Evolutionary conservation across 1,139 yeast genomes (phyloP), one percentile per base, ranked within the genome.

Genomic region (Barnettozyma hawaiiensis): DNA sequence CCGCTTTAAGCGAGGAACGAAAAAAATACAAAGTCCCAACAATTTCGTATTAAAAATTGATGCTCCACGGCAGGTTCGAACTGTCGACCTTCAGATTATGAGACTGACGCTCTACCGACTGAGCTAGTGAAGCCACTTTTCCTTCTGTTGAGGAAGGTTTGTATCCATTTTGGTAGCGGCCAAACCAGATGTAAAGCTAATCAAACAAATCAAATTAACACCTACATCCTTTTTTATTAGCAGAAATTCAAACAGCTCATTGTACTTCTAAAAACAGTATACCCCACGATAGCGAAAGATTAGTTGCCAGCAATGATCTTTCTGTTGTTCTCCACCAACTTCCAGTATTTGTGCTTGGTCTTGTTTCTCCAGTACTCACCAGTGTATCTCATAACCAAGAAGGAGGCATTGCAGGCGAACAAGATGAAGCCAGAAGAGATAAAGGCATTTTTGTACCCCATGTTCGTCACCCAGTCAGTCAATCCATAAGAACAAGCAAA

Each of bases 11-110:
- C n/a, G n/a, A n/a, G n/a, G n/a, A n/a, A n/a, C n/a, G n/a, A n/a
- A n/a, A n/a, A n/a, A n/a, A n/a, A n/a, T n/a, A n/a, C n/a, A n/a
- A n/a, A n/a, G n/a, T n/a, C n/a, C n/a, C n/a, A n/a, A n/a, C n/a
- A n/a, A n/a, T n/a, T n/a, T n/a, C n/a, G n/a, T n/a, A 23, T 23
- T 23, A 24, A 11, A 12, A 24, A 24, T 24, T 9, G 23, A 22
- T 71, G 76, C 76, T 71, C 74, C 73, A 66, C 74, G 76, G 76
- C 75, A 71, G 76, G 76, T 62, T 66, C 70, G 70, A 65, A 65
- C 70, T 66, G 69, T 66, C 70, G 70, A 66, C 70, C 70, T 66
- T 66, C 70, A 66, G 70, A 66, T 65, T 66, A 66, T 65, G 70
- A 66, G 70, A 66, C 70, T 66, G 69, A 66, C 70, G 71, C 70